Base-by-base conservation (phyloP, 1,139 yeast genomes). In the Sugiyamaella sp. region DNA sequence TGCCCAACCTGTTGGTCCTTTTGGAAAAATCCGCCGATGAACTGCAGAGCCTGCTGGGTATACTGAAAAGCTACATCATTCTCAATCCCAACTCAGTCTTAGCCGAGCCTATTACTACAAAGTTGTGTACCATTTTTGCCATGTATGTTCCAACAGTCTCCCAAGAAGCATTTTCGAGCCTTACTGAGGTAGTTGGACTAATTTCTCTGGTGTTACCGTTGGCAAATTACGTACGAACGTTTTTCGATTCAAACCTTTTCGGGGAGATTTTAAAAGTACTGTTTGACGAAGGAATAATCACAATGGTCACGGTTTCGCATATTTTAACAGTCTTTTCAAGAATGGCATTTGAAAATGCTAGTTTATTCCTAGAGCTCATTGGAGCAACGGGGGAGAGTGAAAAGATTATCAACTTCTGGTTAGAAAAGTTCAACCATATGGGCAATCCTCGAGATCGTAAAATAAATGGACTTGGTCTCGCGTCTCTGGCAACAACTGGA, bases 371-470 rank as follows among this genome's bases (percentile, higher is more conserved):
- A 63, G 77, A 69, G 62, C 69, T 71, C 20, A 57, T 60, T 2
- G 55, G 53, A 9, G 52, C 57, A 8, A 41, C 57, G 1, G 51
- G 51, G 10, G 49, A 60, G 14, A 40, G 38, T 24, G 61, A 52
- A 4, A 49, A 56, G 9, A 49, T 67, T 12, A 50, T 66, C 21
- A 62, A 64, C 24, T 56, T 57, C 16, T 71, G 74, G 75, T 49
- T 76, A 49, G 67, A 67, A 12, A 65, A 66, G 47, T 68, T 74
- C 58, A 77, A 76, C 51, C 79, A 78, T 58, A 78, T 84, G 64
- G 86, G 86, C 6, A 85, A 82, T 63, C 91, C 95, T 4, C 74
- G 85, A 58, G 81, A 79, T 62, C 81, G 80, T 60, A 87, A 87
- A 65, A 74, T 81, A 61, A 85, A 77, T 61, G 72, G 84, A 4